phyloP scores from a whole-genome alignment of 1,284 basidiomycete species.

The Vanrija sp. region DNA sequence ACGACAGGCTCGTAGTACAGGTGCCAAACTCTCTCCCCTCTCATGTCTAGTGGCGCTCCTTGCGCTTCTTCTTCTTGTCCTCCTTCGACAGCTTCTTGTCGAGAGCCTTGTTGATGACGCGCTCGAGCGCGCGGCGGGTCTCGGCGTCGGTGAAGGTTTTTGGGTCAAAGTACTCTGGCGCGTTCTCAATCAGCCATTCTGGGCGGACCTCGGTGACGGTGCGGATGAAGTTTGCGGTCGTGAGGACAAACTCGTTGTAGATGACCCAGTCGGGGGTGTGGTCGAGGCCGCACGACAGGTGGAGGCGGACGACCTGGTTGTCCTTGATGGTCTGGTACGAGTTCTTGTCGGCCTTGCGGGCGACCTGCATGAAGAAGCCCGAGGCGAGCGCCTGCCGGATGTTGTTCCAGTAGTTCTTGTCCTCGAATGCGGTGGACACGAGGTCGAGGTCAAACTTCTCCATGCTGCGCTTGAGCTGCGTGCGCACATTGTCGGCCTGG shows the following conservation, averaged over 20 bases:
- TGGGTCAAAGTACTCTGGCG: conserved; percentile 63
- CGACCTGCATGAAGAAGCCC: conserved; percentile 99
- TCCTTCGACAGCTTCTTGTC: neutral
- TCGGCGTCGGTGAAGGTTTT: conserved; percentile 42
- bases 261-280: conserved; percentile 94
- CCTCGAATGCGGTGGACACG: conserved; percentile 67
- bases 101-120: conserved; percentile 28
- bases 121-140: conserved; percentile 37
- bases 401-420: conserved; percentile 71
- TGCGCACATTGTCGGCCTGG: conserved; percentile 94
- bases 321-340: conserved; percentile 88
- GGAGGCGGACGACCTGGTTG: conserved; percentile 85
- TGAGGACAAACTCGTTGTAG: conserved; percentile 97
- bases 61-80: conserved; percentile 35
- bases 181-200: conserved; percentile 87
- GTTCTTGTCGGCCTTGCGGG: conserved; percentile 87
- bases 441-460: conserved; percentile 81
- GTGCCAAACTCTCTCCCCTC: neutral
- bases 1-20: neutral
- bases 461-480: conserved; percentile 88
- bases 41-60: conserved; percentile 20
- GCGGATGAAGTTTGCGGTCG: conserved; percentile 79
- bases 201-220: conserved; percentile 84
- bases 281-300: conserved; percentile 89
- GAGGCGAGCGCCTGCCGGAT: conserved; percentile 82